A percentile compares a stretch with the other conserved stretches of the same genome.
Evolutionary conservation across 2,329 filamentous ascomycete species (phyloP).

Genomic region (Trichophyton rubrum): DNA sequence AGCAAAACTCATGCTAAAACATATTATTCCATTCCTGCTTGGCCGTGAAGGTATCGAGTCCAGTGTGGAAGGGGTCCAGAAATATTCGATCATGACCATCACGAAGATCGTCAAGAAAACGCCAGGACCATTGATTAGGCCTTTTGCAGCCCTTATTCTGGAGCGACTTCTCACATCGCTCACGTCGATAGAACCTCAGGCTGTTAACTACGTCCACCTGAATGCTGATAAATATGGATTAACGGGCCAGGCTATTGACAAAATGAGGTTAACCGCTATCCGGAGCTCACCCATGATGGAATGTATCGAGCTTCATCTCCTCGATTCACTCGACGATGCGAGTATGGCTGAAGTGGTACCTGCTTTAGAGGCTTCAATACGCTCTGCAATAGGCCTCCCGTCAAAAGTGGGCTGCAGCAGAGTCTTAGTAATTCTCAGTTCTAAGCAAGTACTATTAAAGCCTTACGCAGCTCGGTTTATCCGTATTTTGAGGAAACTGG

Average conservation of each 20-base stretch:
- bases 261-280: slow-evolving; percentile 67
- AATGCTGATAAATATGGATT: slow-evolving; percentile 74
- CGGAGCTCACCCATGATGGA: slow-evolving; percentile 82
- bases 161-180: slow-evolving; percentile 69
- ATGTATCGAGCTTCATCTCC: slow-evolving; percentile 67
- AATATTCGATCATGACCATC: slow-evolving; percentile 70
- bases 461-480: slow-evolving; percentile 66
- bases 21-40: slow-evolving; percentile 80
- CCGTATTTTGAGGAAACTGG: slow-evolving; percentile 63
- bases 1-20: slow-evolving; percentile 65
- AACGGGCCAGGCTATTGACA: slow-evolving; percentile 81
- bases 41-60: slow-evolving; percentile 84
- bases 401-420: slow-evolving; percentile 86
- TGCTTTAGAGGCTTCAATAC: slow-evolving; percentile 65
- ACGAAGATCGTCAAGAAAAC: slow-evolving; percentile 84
- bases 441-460: slow-evolving; percentile 60
- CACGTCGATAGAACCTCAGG: slow-evolving; percentile 78
- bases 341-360: slow-evolving; percentile 66
- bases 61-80: slow-evolving; percentile 72
- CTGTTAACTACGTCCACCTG: slow-evolving; percentile 84
- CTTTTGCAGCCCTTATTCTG: slow-evolving; percentile 70
- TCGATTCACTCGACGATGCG: slow-evolving; percentile 66
- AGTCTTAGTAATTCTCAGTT: slow-evolving; percentile 72
- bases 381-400: slow-evolving; percentile 75
- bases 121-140: slow-evolving; percentile 58